These are phyloP conservation scores for Pichia eremophila DNA, from an alignment of 805 yeast species.

Conservation along the genomic window DNA sequence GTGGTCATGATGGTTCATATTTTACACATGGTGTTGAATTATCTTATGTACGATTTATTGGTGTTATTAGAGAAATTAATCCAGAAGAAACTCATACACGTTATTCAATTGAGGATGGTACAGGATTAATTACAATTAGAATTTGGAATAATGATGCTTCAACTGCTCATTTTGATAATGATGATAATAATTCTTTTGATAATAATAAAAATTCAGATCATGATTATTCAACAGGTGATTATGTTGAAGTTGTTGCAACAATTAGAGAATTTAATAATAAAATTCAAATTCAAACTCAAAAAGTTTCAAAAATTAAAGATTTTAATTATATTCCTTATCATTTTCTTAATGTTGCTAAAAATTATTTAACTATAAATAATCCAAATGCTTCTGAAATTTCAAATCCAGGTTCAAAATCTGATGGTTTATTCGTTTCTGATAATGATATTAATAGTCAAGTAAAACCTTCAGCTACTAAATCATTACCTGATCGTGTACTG, in stretches of 20 bases:
- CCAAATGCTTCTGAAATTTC: conserved; percentile 18
- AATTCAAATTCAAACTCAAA: conserved; percentile 56
- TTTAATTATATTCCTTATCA: conserved; percentile 65
- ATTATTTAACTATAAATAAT: conserved; percentile 48
- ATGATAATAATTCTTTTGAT: not conserved
- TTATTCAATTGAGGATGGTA: conserved; percentile 68
- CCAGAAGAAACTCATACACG: conserved; percentile 47
- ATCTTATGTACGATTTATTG: conserved; percentile 56
- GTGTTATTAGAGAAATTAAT: conserved; percentile 55
- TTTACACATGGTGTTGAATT: conserved; percentile 49
- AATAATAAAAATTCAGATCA: conserved; percentile 37
- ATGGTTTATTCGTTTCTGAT: conserved; percentile 37
- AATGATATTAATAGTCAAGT: conserved; percentile 12
- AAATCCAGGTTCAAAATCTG: conserved; percentile 11
- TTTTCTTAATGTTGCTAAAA: conserved; percentile 51
- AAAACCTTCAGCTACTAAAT: conserved; percentile 7
- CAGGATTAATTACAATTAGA: conserved; percentile 56
- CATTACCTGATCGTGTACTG: conserved; percentile 29
- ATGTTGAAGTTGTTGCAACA: conserved; percentile 51
- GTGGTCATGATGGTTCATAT: conserved; percentile 61
- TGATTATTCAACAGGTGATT: conserved; percentile 40
- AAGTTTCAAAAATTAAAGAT: conserved; percentile 46
- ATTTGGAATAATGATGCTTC: conserved; percentile 46
- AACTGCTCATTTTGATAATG: conserved; percentile 10
- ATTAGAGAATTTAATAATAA: conserved; percentile 53